Evolutionary conservation across 352 stramenopile genomes (phyloP).

Genomic region (Globisporangium sylvaticum): DNA sequence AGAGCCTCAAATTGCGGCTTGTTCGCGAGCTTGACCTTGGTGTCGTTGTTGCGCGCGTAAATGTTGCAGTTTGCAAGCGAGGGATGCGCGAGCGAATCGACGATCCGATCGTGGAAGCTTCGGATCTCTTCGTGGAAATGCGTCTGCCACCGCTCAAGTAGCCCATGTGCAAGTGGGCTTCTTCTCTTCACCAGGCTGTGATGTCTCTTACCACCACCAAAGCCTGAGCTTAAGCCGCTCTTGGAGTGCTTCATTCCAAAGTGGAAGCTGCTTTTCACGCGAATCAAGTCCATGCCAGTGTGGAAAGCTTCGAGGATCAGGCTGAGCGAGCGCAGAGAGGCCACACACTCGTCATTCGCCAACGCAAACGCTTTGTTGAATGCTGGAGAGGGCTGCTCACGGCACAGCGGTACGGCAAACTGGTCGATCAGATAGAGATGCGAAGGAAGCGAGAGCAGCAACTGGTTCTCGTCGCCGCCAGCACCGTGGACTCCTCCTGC

Average conservation of each 20-base stretch:
- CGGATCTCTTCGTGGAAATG: constrained; percentile 28
- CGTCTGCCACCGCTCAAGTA: constrained; percentile 30
- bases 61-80: constrained; percentile 10
- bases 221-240: neutral
- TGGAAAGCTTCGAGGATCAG: constrained; percentile 24
- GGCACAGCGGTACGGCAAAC: constrained; percentile 16
- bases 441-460: constrained; percentile 33
- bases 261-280: constrained; percentile 23
- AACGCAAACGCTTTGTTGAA: neutral
- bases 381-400: constrained; percentile 7
- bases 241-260: constrained; percentile 16
- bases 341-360: constrained; percentile 20
- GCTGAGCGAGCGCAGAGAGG: constrained; percentile 18
- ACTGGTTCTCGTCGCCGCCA: constrained; percentile 7
- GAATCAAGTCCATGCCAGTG: constrained; percentile 20
- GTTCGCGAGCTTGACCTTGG: constrained; percentile 13
- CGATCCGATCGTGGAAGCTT: constrained; percentile 11
- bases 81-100: neutral
- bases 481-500: neutral
- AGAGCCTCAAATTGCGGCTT: constrained; percentile 1
- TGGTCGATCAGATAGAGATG: constrained; percentile 20
- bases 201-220: neutral
- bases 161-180: neutral
- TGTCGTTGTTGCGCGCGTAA: constrained; percentile 7
- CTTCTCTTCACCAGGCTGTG: neutral